phyloP scores from a whole-genome alignment of 192 early-diverging fungal species.

The Backusella parvicylindrica region DNA sequence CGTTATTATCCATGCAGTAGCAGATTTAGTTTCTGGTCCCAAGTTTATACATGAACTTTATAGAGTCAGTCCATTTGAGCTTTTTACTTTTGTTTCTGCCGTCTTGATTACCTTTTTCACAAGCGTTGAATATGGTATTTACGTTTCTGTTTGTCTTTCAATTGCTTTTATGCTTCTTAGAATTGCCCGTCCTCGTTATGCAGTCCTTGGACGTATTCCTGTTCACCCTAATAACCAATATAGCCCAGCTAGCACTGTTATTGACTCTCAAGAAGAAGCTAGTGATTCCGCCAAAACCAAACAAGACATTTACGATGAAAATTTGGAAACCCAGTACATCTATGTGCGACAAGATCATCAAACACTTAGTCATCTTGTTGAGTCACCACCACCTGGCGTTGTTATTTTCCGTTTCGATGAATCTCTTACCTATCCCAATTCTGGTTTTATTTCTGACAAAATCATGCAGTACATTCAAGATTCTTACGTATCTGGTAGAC shows the following conservation, averaged over 20 bases:
- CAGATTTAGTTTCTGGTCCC: conserved; percentile 64
- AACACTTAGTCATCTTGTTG: conserved; percentile 5
- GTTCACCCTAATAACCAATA: neutral
- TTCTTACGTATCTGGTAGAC: conserved; percentile 7
- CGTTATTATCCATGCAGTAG: conserved; percentile 80
- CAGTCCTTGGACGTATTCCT: conserved; percentile 42
- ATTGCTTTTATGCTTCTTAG: conserved; percentile 72
- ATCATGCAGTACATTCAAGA: conserved; percentile 24
- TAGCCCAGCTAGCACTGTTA: neutral
- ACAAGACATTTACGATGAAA: neutral
- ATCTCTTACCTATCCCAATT: conserved; percentile 28
- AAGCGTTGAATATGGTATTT: conserved; percentile 67
- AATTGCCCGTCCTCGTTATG: conserved; percentile 64
- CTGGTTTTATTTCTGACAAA: conserved; percentile 26
- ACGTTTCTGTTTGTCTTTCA: conserved; percentile 67
- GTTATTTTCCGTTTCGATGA: conserved; percentile 30
- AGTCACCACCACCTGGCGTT: conserved; percentile 25
- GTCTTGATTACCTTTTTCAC: conserved; percentile 60
- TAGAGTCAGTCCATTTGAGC: conserved; percentile 52
- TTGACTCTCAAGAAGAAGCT: neutral
- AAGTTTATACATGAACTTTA: conserved; percentile 53
- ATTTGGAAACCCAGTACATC: conserved; percentile 14
- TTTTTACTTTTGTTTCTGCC: conserved; percentile 42
- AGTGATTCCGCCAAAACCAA: neutral
- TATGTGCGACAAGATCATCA: conserved; percentile 21